Evolutionary conservation across 2,329 filamentous ascomycete species (phyloP).

Genomic region (Zalaria obscura): DNA sequence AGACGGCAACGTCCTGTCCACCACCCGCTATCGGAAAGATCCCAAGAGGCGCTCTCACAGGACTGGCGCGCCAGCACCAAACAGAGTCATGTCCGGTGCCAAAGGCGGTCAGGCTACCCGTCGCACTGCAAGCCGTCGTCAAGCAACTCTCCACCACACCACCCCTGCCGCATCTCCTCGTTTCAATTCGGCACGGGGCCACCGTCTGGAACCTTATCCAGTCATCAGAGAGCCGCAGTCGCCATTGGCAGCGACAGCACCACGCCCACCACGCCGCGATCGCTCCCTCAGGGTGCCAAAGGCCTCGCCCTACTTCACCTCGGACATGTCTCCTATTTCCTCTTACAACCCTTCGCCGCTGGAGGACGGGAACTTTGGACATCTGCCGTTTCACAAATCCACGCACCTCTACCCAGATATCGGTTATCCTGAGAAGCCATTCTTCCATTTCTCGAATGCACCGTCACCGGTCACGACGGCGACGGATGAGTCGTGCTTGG

Average conservation of each 20-base stretch:
- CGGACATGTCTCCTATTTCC: background rate
- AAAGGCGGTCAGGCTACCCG: conserved; percentile 7
- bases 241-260: background rate
- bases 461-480: background rate
- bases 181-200: background rate
- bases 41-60: conserved; percentile 11
- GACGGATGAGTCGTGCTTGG: background rate
- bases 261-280: background rate
- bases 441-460: background rate
- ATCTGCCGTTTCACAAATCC: background rate
- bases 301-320: background rate
- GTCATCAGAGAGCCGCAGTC: background rate
- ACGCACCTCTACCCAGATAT: background rate
- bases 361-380: background rate
- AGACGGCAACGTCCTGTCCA: conserved; percentile 60
- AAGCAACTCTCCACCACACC: background rate
- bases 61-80: conserved; percentile 3
- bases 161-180: background rate
- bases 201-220: background rate
- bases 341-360: background rate
- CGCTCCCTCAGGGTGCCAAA: background rate
- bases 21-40: conserved; percentile 46
- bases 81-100: conserved; percentile 6
- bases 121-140: background rate
- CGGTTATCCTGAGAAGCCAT: background rate